Evolutionary conservation across 1,139 yeast genomes (phyloP).

Genomic region (Sugiyamaella castrensis): DNA sequence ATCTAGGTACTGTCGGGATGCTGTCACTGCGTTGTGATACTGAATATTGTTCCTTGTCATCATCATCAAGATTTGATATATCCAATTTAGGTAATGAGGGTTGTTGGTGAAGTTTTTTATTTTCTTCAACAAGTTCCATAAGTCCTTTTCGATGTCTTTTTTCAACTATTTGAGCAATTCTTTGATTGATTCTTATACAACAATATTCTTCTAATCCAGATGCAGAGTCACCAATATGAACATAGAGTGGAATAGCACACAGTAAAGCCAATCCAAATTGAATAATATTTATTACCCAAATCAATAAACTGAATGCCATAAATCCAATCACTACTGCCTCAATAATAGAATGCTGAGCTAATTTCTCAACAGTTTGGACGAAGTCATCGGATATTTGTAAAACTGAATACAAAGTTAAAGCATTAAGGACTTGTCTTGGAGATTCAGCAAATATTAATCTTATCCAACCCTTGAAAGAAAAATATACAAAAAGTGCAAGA

Average conservation of each 20-base stretch:
- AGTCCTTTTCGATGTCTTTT: conserved; percentile 43
- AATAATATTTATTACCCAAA: conserved; percentile 70
- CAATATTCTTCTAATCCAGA: conserved; percentile 56
- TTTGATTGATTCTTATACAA: conserved; percentile 52
- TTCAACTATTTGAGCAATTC: conserved; percentile 51
- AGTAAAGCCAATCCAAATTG: conserved; percentile 57
- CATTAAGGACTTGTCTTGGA: conserved; percentile 86
- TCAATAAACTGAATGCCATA: conserved; percentile 71
- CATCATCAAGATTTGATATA: conserved; percentile 8
- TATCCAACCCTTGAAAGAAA: conserved; percentile 63
- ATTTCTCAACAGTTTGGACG: conserved; percentile 50
- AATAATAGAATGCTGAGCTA: conserved; percentile 58
- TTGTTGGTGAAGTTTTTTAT: conserved; percentile 23
- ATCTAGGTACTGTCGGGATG: too few relatives aligned
- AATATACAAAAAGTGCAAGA: conserved; percentile 64
- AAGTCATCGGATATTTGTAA: conserved; percentile 47
- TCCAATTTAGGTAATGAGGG: conserved; percentile 25
- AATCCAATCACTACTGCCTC: conserved; percentile 71
- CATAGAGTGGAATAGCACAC: conserved; percentile 54
- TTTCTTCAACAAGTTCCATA: conserved; percentile 28
- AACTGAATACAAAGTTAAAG: conserved; percentile 63
- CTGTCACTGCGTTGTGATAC: not conserved
- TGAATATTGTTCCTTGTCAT: not conserved
- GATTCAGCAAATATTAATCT: conserved; percentile 71
- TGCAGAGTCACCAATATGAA: conserved; percentile 42